Evolutionary conservation across 2,329 filamentous ascomycete genomes (phyloP), one percentile per base, ranked within the genome.

Genomic region (Orbilia ellipsospora): DNA sequence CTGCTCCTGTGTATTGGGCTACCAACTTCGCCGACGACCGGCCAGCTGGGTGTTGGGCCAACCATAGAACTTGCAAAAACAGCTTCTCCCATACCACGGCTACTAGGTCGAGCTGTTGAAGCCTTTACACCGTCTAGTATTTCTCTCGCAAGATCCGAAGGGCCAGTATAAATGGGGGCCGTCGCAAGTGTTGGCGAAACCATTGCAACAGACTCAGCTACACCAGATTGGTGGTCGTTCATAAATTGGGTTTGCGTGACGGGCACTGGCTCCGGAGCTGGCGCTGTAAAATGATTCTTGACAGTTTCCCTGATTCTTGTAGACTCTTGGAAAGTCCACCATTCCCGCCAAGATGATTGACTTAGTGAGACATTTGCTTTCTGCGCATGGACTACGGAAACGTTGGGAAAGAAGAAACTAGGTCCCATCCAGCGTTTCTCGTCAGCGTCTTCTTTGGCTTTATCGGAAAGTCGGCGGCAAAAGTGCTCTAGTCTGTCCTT

Each of bases 281-380:
- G 69, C 18, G 76, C 67, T 18, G 78, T 75, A 20, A 78, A 77
- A 61, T 80, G 79, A 28, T 64, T 78, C 51, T 79, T 80, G 15
- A 80, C 78, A 5, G 77, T 75, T 54, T 79, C 78, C n/a, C 78
- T 66, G 40, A 80, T 79, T 44, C 79, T 68, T n/a, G 75, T 65
- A 6, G 78, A 74, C 54, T 80, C 79, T 55, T 80, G 79, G 8
- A 78, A 77, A 36, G 78, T 78, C 79, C 79, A 80, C 79, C 79
- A 80, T 67, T 80, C 79, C 44, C 79, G 67, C 79, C 79, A 80
- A 20, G 78, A 79, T 15, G 76, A 77, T 18, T 80, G 78, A 15
- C 78, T 79, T n/a, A 80, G 60, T 1, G 68, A 77, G n/a, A 79
- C 77, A 31, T 75, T 78, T 23, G 73, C 77, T 31, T 78, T 79